Evolutionary conservation across 2,329 filamentous ascomycete genomes (phyloP), one percentile per base, ranked within the genome.

Genomic region (Xylaria sp.): DNA sequence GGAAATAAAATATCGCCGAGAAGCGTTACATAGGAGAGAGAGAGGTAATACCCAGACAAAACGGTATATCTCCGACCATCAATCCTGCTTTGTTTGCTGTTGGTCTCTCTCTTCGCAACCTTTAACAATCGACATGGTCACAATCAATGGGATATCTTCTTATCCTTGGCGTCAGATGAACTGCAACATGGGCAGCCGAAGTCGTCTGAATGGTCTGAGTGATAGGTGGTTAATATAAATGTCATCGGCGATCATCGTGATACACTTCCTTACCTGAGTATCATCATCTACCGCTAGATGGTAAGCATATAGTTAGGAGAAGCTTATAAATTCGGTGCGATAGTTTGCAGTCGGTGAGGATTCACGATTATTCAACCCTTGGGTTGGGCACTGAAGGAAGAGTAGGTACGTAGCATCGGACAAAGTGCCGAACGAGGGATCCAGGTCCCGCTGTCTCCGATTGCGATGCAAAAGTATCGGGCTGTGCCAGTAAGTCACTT

Each of bases 361-460:
- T 43, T 6, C 13, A 57, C 23, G 36, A 57, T 43, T 46, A 46
- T n/a, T 46, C 33, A 39, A 18, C 20, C 39, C 55, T 3, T 18
- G 55, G 39, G 9, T 46, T n/a, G 39, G 55, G 23, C 55, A n/a
- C 39, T 46, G 55, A 58, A 43, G 20, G 23, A 13, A 25, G 28
- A 39, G 10, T 43, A 25, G 13, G 12, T n/a, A 54, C 2, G 15
- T 8, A 55, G 25, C 20, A 55, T 28, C 28, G 18, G 56, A 59
- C 56, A n/a, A 58, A 48, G 39, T 59, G 56, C 56, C 56, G 56
- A 59, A 25, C 56, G 56, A 58, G 12, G 23, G 2, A 46, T 55
- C 52, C 39, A 31, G 54, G 54, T 8, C 54, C 36, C 36, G 33
- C 41, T n/a, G 20, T 58, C 28, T 46, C 18, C 39, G 56, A 43